Conservation (phyloP, 75 land plant species). For the Picea sitchensis region DNA sequence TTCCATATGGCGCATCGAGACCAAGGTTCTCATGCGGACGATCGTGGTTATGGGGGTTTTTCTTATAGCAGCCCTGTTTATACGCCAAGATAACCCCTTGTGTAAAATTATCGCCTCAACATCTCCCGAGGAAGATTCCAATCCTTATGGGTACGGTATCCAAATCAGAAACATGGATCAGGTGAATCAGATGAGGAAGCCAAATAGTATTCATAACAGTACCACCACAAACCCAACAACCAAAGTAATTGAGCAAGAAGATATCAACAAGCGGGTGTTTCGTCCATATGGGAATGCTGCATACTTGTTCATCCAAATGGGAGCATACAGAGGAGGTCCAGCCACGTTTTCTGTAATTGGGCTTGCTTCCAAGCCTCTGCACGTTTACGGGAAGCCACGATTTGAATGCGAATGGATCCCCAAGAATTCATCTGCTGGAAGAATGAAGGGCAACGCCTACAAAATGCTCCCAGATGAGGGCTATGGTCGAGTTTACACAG, state of each 20-base stretch:
- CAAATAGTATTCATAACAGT: too few species aligned
- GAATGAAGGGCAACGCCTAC: slow-evolving; percentile 22
- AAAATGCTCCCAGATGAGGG: slow-evolving; percentile 91
- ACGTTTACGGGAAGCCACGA: slow-evolving; percentile 54
- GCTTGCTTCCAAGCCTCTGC: slow-evolving; percentile 79
- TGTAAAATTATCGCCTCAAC: too few species aligned
- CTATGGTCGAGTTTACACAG: slow-evolving; percentile 89
- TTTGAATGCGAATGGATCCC: slow-evolving; percentile 74
- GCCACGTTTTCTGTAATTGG: slow-evolving; percentile 70
- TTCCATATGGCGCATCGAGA: too few species aligned
- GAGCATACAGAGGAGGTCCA: slow-evolving; percentile 71
- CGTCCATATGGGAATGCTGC: slow-evolving; percentile 63
- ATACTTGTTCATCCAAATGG: slow-evolving; percentile 69
- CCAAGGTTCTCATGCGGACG: too few species aligned
- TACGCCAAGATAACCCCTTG: too few species aligned
- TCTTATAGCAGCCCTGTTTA: too few species aligned
- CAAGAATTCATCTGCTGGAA: background rate
- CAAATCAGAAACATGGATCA: background rate
- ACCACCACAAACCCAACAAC: too few species aligned
- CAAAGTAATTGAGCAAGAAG: background rate
- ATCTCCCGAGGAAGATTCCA: background rate
- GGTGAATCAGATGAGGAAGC: too few species aligned
- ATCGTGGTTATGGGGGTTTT: too few species aligned
- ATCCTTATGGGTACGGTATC: background rate
- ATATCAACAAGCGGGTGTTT: slow-evolving; percentile 23